Percentiles rank a stretch among this genome's conserved stretches.
Conservation (phyloP, 2,329 filamentous ascomycete genomes). For the Helotiales sp. region DNA sequence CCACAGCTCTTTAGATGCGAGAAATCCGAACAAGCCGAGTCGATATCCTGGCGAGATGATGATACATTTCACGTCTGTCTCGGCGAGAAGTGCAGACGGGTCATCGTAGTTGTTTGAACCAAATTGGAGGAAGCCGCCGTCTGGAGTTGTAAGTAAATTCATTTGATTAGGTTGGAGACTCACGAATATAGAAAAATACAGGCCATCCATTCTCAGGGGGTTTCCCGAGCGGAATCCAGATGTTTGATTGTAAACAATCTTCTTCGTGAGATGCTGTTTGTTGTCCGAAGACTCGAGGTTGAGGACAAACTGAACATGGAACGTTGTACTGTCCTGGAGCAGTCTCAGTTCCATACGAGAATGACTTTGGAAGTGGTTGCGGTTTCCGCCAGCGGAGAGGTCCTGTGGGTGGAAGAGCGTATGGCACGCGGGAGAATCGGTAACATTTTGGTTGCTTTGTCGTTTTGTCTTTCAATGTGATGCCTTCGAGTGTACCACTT, state of each 20-base stretch:
- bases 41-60: slow-evolving; percentile 48
- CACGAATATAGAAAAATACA: slow-evolving; percentile 17
- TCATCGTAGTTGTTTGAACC: slow-evolving; percentile 16
- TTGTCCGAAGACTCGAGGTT: slow-evolving; percentile 25
- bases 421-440: slow-evolving; percentile 24
- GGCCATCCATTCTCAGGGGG: slow-evolving; percentile 13
- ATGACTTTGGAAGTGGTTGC: slow-evolving; percentile 32
- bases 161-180: not conserved
- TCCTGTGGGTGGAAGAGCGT: slow-evolving; percentile 27
- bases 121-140: slow-evolving; percentile 17
- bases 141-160: not conserved
- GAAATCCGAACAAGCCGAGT: slow-evolving; percentile 49
- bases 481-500: slow-evolving; percentile 7
- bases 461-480: not conserved
- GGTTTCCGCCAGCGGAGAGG: slow-evolving; percentile 28
- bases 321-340: slow-evolving; percentile 22
- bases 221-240: slow-evolving; percentile 43
- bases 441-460: slow-evolving; percentile 6
- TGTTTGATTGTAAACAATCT: slow-evolving; percentile 50
- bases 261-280: slow-evolving; percentile 39
- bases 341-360: slow-evolving; percentile 41
- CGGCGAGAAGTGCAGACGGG: slow-evolving; percentile 7
- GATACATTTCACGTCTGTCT: slow-evolving; percentile 29
- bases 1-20: slow-evolving; percentile 40
- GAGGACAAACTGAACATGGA: slow-evolving; percentile 38